phyloP scores from a whole-genome alignment of 2,329 filamentous ascomycete genomes.

The Colletotrichum simmondsii region DNA sequence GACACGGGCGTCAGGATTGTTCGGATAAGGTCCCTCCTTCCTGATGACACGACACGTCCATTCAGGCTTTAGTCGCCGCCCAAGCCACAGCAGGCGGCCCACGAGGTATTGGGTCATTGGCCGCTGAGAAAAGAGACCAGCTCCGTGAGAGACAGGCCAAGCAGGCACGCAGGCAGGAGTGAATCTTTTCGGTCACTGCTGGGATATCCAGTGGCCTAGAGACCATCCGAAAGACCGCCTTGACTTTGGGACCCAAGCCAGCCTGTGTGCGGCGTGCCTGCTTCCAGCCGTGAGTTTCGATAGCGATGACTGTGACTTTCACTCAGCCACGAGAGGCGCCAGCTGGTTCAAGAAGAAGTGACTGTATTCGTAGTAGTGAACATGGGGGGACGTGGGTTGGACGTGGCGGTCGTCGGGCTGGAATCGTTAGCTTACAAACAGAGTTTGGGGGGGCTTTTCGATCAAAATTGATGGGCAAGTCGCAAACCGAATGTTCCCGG shows the following conservation, averaged over 20 bases:
- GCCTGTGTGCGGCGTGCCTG: neutral
- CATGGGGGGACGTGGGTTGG: neutral
- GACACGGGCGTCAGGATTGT: neutral
- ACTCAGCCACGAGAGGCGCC: neutral
- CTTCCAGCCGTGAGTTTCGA: neutral
- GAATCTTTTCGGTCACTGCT: conserved; percentile 8
- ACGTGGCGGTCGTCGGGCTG: neutral
- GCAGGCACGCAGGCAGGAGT: neutral
- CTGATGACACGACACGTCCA: neutral
- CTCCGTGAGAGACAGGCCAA: neutral
- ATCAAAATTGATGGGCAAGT: neutral
- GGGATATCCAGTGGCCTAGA: conserved; percentile 18
- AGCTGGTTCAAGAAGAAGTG: neutral
- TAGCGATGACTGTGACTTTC: neutral
- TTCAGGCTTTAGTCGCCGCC: conserved; percentile 19
- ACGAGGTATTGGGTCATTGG: neutral
- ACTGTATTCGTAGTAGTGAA: neutral
- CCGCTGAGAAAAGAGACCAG: neutral
- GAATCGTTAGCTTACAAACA: neutral
- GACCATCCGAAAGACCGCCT: neutral
- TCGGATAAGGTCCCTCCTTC: too few relatives aligned
- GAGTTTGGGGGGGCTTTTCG: neutral
- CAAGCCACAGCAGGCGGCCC: conserved; percentile 11
- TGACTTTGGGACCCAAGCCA: neutral
- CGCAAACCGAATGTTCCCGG: conserved; percentile 7